Conservation (phyloP, 208 protist species). For the Angomonas deanei region DNA sequence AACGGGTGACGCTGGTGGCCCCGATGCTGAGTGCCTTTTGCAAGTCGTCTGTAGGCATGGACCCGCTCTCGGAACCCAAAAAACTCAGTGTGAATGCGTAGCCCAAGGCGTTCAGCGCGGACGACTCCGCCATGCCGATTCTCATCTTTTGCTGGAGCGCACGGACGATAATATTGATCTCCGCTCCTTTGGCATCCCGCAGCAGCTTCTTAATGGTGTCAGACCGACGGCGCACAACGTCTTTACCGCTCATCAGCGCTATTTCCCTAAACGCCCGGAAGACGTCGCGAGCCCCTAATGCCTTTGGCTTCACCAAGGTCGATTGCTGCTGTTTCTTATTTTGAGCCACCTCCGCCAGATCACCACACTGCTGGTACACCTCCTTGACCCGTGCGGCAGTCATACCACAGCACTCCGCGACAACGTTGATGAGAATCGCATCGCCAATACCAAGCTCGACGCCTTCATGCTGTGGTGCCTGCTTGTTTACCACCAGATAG, state of each 20-base stretch:
- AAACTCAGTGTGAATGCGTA: slow-evolving; percentile 89
- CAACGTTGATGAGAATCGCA: slow-evolving; percentile 91
- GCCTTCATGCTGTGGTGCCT: slow-evolving; percentile 94
- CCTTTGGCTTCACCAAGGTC: slow-evolving; percentile 88
- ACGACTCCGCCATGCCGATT: slow-evolving; percentile 96
- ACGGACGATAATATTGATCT: slow-evolving; percentile 95
- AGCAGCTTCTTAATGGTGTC: slow-evolving; percentile 94
- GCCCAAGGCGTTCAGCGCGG: slow-evolving; percentile 92
- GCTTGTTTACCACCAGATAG: slow-evolving; percentile 95
- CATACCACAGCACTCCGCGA: slow-evolving; percentile 94
- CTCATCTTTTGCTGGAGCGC: slow-evolving; percentile 97
- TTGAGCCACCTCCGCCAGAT: slow-evolving; percentile 95
- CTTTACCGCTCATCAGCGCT: slow-evolving; percentile 87
- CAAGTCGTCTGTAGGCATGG: slow-evolving; percentile 42
- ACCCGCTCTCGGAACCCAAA: slow-evolving; percentile 28
- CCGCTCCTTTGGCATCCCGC: slow-evolving; percentile 81
- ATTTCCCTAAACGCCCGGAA: slow-evolving; percentile 90
- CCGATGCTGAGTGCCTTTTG: slow-evolving; percentile 64
- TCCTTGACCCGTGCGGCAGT: slow-evolving; percentile 79
- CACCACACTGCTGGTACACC: slow-evolving; percentile 86
- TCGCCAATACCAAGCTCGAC: slow-evolving; percentile 98
- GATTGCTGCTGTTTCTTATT: slow-evolving; percentile 76
- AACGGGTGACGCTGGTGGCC: slow-evolving; percentile 45
- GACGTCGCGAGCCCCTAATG: slow-evolving; percentile 89
- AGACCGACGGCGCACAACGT: slow-evolving; percentile 82